Evolutionary conservation across 495 filamentous ascomycete genomes (phyloP).

Genomic region (Corynascus novoguineensis): DNA sequence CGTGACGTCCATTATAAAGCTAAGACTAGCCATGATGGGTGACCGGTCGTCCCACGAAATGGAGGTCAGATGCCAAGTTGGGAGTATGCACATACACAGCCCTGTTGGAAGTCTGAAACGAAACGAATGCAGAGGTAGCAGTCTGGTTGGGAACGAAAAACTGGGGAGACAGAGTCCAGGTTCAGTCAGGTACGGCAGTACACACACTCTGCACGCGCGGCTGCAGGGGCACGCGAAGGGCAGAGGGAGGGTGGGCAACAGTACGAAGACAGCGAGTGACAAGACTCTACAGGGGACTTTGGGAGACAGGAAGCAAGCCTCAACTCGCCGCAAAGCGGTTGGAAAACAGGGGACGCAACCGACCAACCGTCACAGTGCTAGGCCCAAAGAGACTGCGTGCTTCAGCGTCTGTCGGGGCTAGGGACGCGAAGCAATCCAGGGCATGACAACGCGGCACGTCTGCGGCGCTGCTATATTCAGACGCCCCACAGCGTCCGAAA

Average conservation of each 20-base stretch:
- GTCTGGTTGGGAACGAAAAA: constrained; percentile 24
- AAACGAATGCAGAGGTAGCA: constrained; percentile 29
- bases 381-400: constrained; percentile 6
- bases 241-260: constrained; percentile 1
- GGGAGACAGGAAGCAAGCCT: constrained; percentile 17
- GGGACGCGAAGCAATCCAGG: constrained; percentile 16
- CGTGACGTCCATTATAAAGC: constrained; percentile 45
- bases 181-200: constrained; percentile 17
- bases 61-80: constrained; percentile 37
- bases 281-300: constrained; percentile 6
- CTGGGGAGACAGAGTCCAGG: constrained; percentile 21
- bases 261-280: constrained; percentile 12
- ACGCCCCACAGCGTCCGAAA: constrained; percentile 22
- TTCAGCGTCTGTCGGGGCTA: constrained; percentile 12
- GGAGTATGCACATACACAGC: constrained; percentile 38
- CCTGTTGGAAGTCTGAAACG: constrained; percentile 28
- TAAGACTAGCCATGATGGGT: constrained; percentile 44
- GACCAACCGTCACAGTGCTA: constrained; percentile 6
- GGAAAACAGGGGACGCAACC: constrained; percentile 21
- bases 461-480: constrained; percentile 48
- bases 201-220: constrained; percentile 31
- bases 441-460: constrained; percentile 24
- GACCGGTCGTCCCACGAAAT: constrained; percentile 35
- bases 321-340: constrained; percentile 23
- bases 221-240: constrained; percentile 26